Conservation (phyloP, 495 filamentous ascomycete species). For the Lepraria neglecta region DNA sequence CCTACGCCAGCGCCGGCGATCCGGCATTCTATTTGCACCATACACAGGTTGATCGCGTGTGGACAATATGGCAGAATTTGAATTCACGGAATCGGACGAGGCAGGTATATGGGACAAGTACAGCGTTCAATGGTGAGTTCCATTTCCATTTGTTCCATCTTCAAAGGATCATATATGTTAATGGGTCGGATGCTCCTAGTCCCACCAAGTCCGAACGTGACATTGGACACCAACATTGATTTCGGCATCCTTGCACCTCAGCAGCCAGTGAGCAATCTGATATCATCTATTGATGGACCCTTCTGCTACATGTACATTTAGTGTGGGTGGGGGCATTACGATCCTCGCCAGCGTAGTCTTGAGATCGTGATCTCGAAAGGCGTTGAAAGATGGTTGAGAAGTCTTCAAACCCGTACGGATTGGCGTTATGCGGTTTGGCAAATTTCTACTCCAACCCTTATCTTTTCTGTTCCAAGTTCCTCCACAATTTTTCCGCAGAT, state of each 20-base stretch:
- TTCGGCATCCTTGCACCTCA: slow-evolving; percentile 36
- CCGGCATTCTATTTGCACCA: slow-evolving; percentile 67
- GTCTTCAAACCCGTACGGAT: background rate
- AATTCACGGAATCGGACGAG: slow-evolving; percentile 40
- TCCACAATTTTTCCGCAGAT: background rate
- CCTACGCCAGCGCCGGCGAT: slow-evolving; percentile 56
- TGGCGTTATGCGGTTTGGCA: background rate
- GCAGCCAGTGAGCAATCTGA: slow-evolving; percentile 38
- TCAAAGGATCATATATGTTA: background rate
- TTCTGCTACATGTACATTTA: slow-evolving; percentile 52
- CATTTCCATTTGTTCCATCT: background rate
- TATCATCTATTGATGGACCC: slow-evolving; percentile 47
- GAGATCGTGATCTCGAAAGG: background rate
- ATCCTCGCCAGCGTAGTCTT: background rate
- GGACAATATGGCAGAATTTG: slow-evolving; percentile 64
- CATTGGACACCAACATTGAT: slow-evolving; percentile 38
- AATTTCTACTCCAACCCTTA: background rate
- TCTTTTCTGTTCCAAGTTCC: background rate
- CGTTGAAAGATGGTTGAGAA: background rate
- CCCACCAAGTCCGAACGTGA: slow-evolving; percentile 44
- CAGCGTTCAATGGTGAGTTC: slow-evolving; percentile 24
- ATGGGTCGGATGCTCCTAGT: background rate
- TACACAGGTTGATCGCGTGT: slow-evolving; percentile 60
- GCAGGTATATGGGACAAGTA: slow-evolving; percentile 24
- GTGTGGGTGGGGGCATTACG: background rate